Base-by-base conservation (phyloP, 2,329 filamentous ascomycete genomes). In the Corinectria fuckeliana region DNA sequence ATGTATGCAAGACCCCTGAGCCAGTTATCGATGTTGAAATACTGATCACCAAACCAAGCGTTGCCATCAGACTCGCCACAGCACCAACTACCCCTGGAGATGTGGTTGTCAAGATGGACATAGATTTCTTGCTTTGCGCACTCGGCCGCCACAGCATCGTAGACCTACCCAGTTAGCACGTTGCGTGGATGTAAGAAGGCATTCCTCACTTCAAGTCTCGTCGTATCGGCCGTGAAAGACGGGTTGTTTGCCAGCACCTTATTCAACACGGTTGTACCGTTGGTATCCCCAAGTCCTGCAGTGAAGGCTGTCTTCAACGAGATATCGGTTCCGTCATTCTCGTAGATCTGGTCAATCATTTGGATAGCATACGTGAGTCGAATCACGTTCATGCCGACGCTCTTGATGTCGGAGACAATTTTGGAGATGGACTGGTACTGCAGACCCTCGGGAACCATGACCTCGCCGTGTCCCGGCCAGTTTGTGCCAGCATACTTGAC, bases 391-490 rank as follows among this genome's bases (percentile, higher is more conserved):
- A 89, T 84, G 14, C 85, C 86, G 0, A 88, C 69, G 58, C 80
- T 80, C 67, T 86, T 87, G 66, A 88, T 80, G 72, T 82, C 82
- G 3, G 79, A 72, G 0, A 88, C 81, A 32, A 89, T 82, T 7
- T 72, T 75, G 34, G 78, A 75, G 47, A 89, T 78, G 0, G 85
- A 88, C 32, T 82, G 81, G 71, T 87, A 87, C 69, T 88, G 85
- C 2, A 89, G 77, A 3, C 87, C 87, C 63, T 89, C 86, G 0
- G 86, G 86, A 1, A 89, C 78, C 86, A 89, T 88, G n/a, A 82
- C 80, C 42, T 88, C 85, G 42, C 80, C 81, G 14, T 84, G 81
- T 1, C 85, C 86, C 0, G 86, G 84, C 86, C 86, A 89, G 65
- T 89, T 89, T 11, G 80, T 80, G 0, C 86, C 85, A 4, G 82